A percentile compares a stretch with the other conserved stretches of the same genome.
phyloP scores from a whole-genome alignment of 805 yeast genomes.

The Saccharomyces paradoxus region DNA sequence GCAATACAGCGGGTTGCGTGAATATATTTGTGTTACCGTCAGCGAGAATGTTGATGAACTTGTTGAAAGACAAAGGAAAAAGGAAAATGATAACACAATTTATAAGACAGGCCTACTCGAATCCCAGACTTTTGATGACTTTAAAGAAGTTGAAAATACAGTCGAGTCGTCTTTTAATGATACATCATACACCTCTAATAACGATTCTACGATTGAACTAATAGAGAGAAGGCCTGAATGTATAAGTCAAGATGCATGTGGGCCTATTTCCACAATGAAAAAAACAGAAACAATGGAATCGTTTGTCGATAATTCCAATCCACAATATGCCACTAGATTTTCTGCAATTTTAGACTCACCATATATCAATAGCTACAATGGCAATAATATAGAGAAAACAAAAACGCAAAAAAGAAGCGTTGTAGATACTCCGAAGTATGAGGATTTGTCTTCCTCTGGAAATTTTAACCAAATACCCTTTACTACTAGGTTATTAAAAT shows the following conservation, averaged over 20 bases:
- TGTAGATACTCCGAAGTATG: neutral
- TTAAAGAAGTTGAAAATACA: neutral
- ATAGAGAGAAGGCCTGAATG: neutral
- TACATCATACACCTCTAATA: neutral
- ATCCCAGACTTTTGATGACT: no score
- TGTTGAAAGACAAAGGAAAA: constrained; percentile 11
- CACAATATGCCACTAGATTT: neutral
- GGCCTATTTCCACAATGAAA: neutral
- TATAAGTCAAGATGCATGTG: neutral
- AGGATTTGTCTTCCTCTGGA: neutral
- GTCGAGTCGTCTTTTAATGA: neutral
- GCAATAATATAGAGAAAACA: neutral
- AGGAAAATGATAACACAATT: neutral
- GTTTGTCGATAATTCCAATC: neutral
- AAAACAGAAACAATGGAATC: neutral
- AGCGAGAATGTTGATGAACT: constrained; percentile 48
- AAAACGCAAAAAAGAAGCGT: neutral
- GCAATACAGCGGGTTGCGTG: constrained; percentile 41
- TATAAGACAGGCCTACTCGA: constrained; percentile 2
- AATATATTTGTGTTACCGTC: constrained; percentile 53
- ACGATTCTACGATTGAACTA: constrained; percentile 1
- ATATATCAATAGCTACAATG: neutral
- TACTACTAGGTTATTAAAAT: neutral
- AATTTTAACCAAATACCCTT: neutral
- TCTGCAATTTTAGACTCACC: neutral